These are phyloP conservation scores for Alopecurus myosuroides DNA, from an alignment of 176 grass and related monocot genomes.

Conservation along the genomic window DNA sequence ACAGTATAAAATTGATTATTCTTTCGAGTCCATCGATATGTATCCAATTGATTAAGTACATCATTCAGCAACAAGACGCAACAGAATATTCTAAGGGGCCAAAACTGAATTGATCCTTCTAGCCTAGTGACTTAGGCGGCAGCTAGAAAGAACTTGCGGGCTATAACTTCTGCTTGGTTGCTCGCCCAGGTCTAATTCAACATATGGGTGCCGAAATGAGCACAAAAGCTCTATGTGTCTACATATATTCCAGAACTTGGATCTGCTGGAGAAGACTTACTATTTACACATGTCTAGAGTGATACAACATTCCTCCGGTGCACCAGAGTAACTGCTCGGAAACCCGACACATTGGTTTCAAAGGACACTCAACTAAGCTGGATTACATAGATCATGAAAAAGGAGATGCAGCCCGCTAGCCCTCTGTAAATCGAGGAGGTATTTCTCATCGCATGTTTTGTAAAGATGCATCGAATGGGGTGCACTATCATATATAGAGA, in stretches of 20 bases:
- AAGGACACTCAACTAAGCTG: slow-evolving; percentile 70
- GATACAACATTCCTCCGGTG: slow-evolving; percentile 1
- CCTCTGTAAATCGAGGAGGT: slow-evolving; percentile 80
- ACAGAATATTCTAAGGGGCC: not conserved
- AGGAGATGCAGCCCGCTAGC: slow-evolving; percentile 60
- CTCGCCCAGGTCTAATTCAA: slow-evolving; percentile 8
- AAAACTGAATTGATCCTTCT: not conserved
- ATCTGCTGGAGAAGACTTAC: slow-evolving; percentile 23
- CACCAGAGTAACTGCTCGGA: not conserved
- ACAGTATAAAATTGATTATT: too few relatives aligned
- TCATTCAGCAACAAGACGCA: too few relatives aligned
- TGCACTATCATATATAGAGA: not conserved
- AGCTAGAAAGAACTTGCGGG: slow-evolving; percentile 3
- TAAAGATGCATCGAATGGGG: slow-evolving; percentile 48
- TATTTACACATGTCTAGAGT: slow-evolving; percentile 33
- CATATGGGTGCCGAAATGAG: not conserved
- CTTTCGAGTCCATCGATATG: too few relatives aligned
- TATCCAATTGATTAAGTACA: too few relatives aligned
- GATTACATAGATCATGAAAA: slow-evolving; percentile 69
- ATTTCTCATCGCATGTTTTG: slow-evolving; percentile 83
- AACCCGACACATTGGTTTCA: slow-evolving; percentile 6
- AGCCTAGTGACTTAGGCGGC: slow-evolving; percentile 3
- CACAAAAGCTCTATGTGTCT: slow-evolving; percentile 11
- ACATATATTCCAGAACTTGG: slow-evolving; percentile 22
- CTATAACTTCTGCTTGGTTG: not conserved